Evolutionary conservation across 768 basidiomycete species (phyloP).

Genomic region (Boletus rubropictus): DNA sequence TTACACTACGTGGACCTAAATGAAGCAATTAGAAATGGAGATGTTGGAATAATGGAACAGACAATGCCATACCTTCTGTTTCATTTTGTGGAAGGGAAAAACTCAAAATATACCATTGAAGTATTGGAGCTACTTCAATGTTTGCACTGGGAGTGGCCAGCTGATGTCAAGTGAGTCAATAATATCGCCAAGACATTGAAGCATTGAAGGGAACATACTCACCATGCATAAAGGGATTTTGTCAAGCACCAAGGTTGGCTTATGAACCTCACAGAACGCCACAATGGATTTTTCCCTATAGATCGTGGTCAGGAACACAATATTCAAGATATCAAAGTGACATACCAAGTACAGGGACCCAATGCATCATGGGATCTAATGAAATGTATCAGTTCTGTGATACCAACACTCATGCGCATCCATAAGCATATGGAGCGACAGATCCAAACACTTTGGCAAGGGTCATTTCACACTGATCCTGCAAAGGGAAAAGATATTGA

Average conservation of each 20-base stretch:
- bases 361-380: not conserved
- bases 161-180: not conserved
- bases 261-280: not conserved
- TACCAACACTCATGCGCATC: not conserved
- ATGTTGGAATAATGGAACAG: not conserved
- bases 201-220: no score
- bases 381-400: not conserved
- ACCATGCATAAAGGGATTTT: not conserved
- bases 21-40: not conserved
- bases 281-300: not conserved
- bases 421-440: not conserved
- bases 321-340: not conserved
- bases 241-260: not conserved
- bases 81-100: no score
- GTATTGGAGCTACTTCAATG: not conserved
- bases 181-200: no score
- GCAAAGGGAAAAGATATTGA: not conserved
- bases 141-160: not conserved
- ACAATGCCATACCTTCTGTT: not conserved
- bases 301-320: not conserved
- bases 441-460: not conserved
- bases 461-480: not conserved
- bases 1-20: not conserved
- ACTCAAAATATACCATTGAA: not conserved
- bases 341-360: not conserved